A percentile compares a stretch with the other conserved stretches of the same genome.
Conservation (phyloP, 78 protist genomes). For the Tieghemostelium lacteum region DNA sequence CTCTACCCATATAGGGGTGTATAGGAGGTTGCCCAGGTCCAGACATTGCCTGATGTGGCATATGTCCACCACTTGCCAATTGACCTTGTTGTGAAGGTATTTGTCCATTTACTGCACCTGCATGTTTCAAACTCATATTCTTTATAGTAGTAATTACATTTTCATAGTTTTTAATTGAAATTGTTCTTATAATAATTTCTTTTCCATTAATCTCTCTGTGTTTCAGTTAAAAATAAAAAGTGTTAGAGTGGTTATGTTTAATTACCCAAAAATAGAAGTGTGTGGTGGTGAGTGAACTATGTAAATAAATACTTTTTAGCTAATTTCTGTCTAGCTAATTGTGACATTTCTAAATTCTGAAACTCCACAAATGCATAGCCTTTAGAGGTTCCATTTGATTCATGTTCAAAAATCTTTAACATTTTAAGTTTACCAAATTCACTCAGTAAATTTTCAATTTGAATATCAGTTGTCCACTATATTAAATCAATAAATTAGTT, state of each 20-base stretch:
- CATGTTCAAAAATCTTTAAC: slow-evolving; percentile 69
- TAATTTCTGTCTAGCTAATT: slow-evolving; percentile 27
- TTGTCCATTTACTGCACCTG: not conserved
- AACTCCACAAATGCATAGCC: slow-evolving; percentile 74
- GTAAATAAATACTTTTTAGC: slow-evolving; percentile 4
- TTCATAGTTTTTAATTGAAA: slow-evolving; percentile 27
- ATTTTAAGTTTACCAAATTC: slow-evolving; percentile 60
- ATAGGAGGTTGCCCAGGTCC: no score
- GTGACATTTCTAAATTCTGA: not conserved
- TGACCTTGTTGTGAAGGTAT: not conserved
- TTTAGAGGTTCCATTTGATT: slow-evolving; percentile 69
- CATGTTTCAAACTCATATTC: slow-evolving; percentile 11
- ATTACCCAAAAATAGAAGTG: not conserved
- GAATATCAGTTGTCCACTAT: slow-evolving; percentile 78
- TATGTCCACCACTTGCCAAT: not conserved
- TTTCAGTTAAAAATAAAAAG: not conserved
- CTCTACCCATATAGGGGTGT: no score
- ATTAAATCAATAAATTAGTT: no score
- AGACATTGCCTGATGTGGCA: no score
- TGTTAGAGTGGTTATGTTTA: not conserved
- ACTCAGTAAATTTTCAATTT: slow-evolving; percentile 35
- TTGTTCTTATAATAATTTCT: not conserved
- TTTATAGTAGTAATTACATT: slow-evolving; percentile 27
- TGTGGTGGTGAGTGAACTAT: not conserved
- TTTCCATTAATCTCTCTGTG: slow-evolving; percentile 43